Conservation (phyloP, 2,329 filamentous ascomycete species). For the Aspergillus texensis region DNA sequence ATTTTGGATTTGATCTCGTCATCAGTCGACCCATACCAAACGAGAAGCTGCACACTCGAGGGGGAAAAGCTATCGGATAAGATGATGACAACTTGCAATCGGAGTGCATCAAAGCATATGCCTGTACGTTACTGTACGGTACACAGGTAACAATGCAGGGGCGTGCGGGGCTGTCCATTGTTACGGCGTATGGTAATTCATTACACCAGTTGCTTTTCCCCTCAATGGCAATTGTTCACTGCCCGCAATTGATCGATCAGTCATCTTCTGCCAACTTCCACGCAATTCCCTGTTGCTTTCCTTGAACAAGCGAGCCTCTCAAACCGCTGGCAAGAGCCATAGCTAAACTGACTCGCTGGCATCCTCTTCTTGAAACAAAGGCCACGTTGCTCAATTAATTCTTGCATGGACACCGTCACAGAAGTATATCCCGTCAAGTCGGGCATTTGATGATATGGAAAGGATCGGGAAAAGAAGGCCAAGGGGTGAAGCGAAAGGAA, state of each 20-base stretch:
- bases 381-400: neutral
- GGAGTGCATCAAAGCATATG: neutral
- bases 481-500: neutral
- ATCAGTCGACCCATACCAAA: neutral
- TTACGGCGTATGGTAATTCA: neutral
- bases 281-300: neutral
- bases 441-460: neutral
- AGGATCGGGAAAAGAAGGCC: neutral
- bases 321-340: neutral
- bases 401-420: no score
- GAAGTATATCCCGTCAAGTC: neutral
- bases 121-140: neutral
- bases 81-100: neutral
- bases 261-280: conserved; percentile 1
- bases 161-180: neutral
- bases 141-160: neutral
- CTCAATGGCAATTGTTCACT: neutral
- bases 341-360: neutral
- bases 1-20: neutral
- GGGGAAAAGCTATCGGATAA: neutral
- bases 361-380: neutral
- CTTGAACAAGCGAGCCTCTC: neutral
- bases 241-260: neutral
- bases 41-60: neutral
- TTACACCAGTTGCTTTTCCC: neutral